These are phyloP conservation scores for Actinomortierella ambigua DNA, from an alignment of 371 early-diverging fungal species.

Conservation along the genomic window DNA sequence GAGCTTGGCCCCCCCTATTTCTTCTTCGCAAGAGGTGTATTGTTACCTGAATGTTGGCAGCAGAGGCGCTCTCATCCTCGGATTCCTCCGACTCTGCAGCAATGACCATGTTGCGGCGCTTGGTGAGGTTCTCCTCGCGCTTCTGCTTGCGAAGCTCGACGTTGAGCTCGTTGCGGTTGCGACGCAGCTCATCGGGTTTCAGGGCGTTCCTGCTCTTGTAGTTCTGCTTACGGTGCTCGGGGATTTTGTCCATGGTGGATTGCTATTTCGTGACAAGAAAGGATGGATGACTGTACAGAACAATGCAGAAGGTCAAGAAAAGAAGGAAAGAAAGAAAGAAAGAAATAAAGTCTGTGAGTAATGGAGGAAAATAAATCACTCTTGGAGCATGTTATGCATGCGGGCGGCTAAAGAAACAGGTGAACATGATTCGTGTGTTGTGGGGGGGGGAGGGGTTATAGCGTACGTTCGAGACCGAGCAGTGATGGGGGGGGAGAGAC, in stretches of 20 bases:
- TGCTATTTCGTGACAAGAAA: too few relatives aligned
- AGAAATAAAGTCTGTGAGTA: too few relatives aligned
- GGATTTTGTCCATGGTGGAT: conserved; percentile 53
- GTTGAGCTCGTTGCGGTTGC: conserved; percentile 91
- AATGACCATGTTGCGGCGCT: conserved; percentile 85
- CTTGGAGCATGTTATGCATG: too few relatives aligned
- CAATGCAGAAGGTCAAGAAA: too few relatives aligned
- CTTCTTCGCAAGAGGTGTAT: conserved; percentile 1
- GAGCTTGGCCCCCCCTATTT: not conserved
- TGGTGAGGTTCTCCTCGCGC: conserved; percentile 92
- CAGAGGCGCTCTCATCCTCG: conserved; percentile 75
- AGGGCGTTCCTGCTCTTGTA: conserved; percentile 89
- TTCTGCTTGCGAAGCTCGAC: conserved; percentile 96
- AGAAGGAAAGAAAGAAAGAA: too few relatives aligned
- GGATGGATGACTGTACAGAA: too few relatives aligned
- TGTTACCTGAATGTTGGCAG: conserved; percentile 55
- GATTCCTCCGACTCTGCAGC: conserved; percentile 70
- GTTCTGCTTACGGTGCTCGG: conserved; percentile 69
- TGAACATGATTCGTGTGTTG: too few relatives aligned
- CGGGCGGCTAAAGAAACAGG: too few relatives aligned
- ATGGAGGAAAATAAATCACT: too few relatives aligned
- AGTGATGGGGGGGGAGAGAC: too few relatives aligned
- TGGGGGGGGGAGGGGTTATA: too few relatives aligned
- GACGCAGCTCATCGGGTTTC: conserved; percentile 91
- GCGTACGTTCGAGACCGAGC: too few relatives aligned